Conservation (phyloP, 2,329 filamentous ascomycete species). For the Corinectria fuckeliana region DNA sequence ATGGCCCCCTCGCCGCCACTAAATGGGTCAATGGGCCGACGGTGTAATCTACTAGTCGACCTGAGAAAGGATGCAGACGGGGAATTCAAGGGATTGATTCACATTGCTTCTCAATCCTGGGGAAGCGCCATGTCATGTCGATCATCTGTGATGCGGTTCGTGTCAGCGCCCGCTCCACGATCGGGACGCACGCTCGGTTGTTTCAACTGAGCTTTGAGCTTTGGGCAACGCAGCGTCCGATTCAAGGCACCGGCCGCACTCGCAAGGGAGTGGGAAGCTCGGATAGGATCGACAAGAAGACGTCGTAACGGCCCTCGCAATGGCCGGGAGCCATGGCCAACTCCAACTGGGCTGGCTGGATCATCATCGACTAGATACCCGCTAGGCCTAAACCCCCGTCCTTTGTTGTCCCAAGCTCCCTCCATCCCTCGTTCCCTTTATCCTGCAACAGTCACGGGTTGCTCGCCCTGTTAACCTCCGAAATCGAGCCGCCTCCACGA, state of each 20-base stretch:
- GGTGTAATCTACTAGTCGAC: too few species aligned
- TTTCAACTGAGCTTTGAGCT: conserved; percentile 19
- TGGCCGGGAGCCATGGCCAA: conserved; percentile 34
- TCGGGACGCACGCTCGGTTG: conserved; percentile 16
- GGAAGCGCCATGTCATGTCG: conserved; percentile 15
- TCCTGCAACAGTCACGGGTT: neutral
- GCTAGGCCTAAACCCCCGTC: conserved; percentile 4
- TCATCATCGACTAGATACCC: conserved; percentile 13
- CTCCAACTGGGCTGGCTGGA: conserved; percentile 14
- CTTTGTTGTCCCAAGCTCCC: conserved; percentile 15
- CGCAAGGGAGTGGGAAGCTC: conserved; percentile 26
- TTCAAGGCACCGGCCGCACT: conserved; percentile 4
- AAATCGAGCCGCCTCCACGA: conserved; percentile 8
- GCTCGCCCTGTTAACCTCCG: neutral
- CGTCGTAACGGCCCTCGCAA: conserved; percentile 19
- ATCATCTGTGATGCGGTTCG: conserved; percentile 20
- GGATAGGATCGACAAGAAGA: conserved; percentile 33
- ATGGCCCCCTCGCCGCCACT: neutral
- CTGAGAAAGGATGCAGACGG: conserved; percentile 1
- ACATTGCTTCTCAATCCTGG: conserved; percentile 5
- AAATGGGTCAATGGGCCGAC: neutral
- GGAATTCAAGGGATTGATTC: conserved; percentile 7
- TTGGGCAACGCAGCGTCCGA: conserved; percentile 16
- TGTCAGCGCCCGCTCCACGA: conserved; percentile 10
- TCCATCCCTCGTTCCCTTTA: conserved; percentile 2